Evolutionary conservation across 805 yeast species (phyloP), one percentile per base, ranked within the genome.

Genomic region (Candida sonorensis): DNA sequence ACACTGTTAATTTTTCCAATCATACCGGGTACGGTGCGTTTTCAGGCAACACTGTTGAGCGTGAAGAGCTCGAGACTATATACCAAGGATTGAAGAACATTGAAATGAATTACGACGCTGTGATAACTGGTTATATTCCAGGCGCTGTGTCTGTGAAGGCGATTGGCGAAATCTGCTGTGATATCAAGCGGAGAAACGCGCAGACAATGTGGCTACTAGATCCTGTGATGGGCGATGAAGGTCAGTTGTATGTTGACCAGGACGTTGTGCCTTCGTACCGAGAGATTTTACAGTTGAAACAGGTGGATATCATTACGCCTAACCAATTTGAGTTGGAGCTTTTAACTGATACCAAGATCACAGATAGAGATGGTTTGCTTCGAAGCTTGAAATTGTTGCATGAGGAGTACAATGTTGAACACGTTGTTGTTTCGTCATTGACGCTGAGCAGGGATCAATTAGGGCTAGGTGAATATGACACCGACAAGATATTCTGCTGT

Each of bases 301-400:
- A 41, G 2, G 81, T 87, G 7, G 85, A 82, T 44, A 61, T 85
- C 7, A 73, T 84, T 11, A 88, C 97, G 0, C 97, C 97, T 3
- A 88, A 88, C 54, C 94, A 84, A 53, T 90, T 81, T 55, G 97
- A 88, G 53, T 67, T 81, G 12, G 96, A 87, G 56, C 53, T 85
- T 18, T 56, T 90, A 26, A 17, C 49, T 16, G 57, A 45, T 10
- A 49, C 59, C 33, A 64, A 63, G 32, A 69, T 84, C 14, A 48
- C 47, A 2, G 53, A 63, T 17, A 35, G 48, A 17, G 58, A 50
- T 1, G 48, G 59, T 8, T 61, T 83, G 27, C 50, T 52, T 21
- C 24, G 36, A 15, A 85, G 87, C 0, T 44, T 84, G 4, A 32
- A 43, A 0, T 38, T 34, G 3, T 50, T 85, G 10, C 86, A 81